phyloP scores from a whole-genome alignment of 352 stramenopile species.

The Aphanomyces invadans region DNA sequence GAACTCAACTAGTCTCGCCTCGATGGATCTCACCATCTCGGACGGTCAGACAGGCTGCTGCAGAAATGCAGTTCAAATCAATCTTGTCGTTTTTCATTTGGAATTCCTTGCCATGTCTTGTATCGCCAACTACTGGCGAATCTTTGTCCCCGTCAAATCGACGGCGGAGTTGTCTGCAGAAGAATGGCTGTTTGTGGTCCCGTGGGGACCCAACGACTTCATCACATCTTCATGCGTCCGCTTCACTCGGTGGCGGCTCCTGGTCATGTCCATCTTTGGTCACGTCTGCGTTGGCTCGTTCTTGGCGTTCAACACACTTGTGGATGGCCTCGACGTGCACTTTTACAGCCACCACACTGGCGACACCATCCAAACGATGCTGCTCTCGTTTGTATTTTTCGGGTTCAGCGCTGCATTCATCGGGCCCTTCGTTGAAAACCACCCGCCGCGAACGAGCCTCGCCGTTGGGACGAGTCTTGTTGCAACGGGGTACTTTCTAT shows the following conservation, averaged over 20 bases:
- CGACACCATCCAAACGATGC: background rate
- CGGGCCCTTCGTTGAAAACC: constrained; percentile 20
- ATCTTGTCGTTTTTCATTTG: constrained; percentile 7
- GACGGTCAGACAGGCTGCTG: background rate
- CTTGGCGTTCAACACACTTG: constrained; percentile 13
- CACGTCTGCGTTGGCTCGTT: constrained; percentile 22
- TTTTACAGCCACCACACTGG: background rate
- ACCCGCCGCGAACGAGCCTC: constrained; percentile 7
- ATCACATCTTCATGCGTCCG: background rate
- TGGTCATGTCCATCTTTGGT: background rate
- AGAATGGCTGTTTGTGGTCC: background rate
- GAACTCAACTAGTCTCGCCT: too few species aligned
- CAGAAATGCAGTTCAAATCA: too few species aligned
- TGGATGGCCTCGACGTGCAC: constrained; percentile 14
- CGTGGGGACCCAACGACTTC: background rate
- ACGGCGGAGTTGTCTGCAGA: background rate
- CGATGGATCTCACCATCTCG: too few species aligned
- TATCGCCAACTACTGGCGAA: background rate
- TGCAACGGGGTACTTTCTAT: constrained; percentile 4
- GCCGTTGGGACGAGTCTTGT: background rate
- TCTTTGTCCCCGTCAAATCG: background rate
- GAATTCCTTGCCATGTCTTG: background rate
- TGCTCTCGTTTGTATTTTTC: constrained; percentile 7
- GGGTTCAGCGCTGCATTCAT: constrained; percentile 17
- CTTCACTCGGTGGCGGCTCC: constrained; percentile 8